These are phyloP conservation scores for Ophiostoma sp. DNA, from an alignment of 2,329 filamentous ascomycete species.

Conservation along the genomic window DNA sequence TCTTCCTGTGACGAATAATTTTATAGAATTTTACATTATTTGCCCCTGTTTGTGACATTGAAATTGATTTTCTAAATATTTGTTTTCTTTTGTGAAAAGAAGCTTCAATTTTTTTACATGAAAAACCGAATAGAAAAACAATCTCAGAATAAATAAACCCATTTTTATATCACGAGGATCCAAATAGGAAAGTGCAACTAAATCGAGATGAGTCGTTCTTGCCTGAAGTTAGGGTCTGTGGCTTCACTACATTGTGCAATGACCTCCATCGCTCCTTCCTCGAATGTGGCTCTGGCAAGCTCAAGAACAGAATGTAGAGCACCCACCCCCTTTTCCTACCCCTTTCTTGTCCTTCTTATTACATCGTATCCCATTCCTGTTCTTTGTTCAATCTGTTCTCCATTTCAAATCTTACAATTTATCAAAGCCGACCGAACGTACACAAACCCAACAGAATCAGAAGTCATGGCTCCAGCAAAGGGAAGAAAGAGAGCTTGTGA, in stretches of 20 bases:
- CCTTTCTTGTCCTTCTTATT: not conserved
- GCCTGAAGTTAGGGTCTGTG: not conserved
- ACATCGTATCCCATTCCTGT: not conserved
- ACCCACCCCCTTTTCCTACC: not conserved
- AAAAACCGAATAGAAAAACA: too few relatives aligned
- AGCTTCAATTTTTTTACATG: not conserved
- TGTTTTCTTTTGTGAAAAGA: not conserved
- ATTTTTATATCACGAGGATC: not conserved
- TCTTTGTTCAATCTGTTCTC: not conserved
- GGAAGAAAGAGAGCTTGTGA: constrained; percentile 23
- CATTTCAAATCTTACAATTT: too few relatives aligned
- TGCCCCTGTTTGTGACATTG: not conserved
- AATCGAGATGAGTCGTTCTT: not conserved
- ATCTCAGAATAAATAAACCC: not conserved
- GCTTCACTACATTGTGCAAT: not conserved
- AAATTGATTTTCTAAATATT: too few relatives aligned
- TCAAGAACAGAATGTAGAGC: too few relatives aligned
- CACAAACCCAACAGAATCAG: not conserved
- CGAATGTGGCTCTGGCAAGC: not conserved
- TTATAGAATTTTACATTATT: not conserved
- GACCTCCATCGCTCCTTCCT: not conserved
- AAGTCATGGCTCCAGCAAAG: constrained; percentile 19
- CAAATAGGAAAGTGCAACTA: not conserved
- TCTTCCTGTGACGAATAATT: not conserved
- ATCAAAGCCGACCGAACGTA: not conserved